phyloP scores from a whole-genome alignment of 495 filamentous ascomycete genomes.

The Letharia columbiana region DNA sequence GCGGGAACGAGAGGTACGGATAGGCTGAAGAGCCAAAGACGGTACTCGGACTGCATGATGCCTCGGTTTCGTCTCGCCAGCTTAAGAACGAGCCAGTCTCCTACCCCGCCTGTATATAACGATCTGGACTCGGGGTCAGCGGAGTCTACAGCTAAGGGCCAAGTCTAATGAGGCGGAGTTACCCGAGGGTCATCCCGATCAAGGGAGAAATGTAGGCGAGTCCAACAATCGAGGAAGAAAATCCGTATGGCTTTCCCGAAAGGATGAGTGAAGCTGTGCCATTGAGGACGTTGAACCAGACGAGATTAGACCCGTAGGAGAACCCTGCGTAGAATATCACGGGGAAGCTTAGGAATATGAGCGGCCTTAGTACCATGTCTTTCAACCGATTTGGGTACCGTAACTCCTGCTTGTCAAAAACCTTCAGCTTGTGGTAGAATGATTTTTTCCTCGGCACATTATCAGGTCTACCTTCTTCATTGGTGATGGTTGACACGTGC shows the following conservation, averaged over 20 bases:
- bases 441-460: slow-evolving; percentile 29
- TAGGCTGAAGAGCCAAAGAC: slow-evolving; percentile 52
- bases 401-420: slow-evolving; percentile 25
- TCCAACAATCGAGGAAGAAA: slow-evolving; percentile 52
- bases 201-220: slow-evolving; percentile 51
- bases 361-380: slow-evolving; percentile 42
- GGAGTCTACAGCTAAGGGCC: not conserved
- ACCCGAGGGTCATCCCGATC: slow-evolving; percentile 46
- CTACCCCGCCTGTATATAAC: slow-evolving; percentile 45
- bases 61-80: slow-evolving; percentile 54
- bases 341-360: slow-evolving; percentile 46
- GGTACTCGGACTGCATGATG: slow-evolving; percentile 53
- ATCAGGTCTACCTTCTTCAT: slow-evolving; percentile 16
- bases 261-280: slow-evolving; percentile 56
- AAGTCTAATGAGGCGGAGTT: slow-evolving; percentile 14
- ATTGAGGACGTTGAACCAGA: slow-evolving; percentile 61
- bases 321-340: slow-evolving; percentile 61
- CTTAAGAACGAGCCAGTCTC: slow-evolving; percentile 50
- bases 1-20: slow-evolving; percentile 48
- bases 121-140: slow-evolving; percentile 27
- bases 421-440: slow-evolving; percentile 47
- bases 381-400: slow-evolving; percentile 36
- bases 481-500: not conserved
- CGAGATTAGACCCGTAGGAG: slow-evolving; percentile 53
- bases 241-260: slow-evolving; percentile 47